These are phyloP conservation scores for Dionaea muscipula DNA, from an alignment of 179 eudicot species.

Conservation along the genomic window DNA sequence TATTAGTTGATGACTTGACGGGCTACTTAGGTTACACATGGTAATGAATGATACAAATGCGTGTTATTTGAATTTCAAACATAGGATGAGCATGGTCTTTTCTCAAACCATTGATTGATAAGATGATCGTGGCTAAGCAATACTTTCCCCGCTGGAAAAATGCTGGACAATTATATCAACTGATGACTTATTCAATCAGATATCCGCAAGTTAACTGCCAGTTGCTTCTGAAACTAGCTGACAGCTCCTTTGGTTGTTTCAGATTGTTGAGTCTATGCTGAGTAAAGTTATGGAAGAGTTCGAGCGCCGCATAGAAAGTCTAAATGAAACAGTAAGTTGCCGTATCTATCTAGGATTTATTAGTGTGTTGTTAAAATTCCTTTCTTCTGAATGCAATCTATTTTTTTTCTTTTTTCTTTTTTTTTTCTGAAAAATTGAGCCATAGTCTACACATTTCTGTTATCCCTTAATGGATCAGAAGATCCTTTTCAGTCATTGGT, in stretches of 20 bases:
- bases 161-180: no score
- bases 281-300: constrained; percentile 78
- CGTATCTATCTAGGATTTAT: neutral
- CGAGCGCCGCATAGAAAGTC: constrained; percentile 56
- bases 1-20: neutral
- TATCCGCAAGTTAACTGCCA: no score
- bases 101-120: neutral
- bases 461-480: no score
- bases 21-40: neutral
- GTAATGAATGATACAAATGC: neutral
- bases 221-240: constrained; percentile 1
- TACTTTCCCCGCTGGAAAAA: no score
- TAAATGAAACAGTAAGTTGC: constrained; percentile 46
- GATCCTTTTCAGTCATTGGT: no score
- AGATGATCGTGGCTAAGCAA: no score
- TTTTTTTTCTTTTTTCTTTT: no score
- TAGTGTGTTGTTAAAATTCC: no score
- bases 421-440: no score
- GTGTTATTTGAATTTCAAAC: neutral
- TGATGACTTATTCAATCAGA: no score
- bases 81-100: neutral
- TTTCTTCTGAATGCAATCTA: no score
- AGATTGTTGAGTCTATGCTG: constrained; percentile 80
- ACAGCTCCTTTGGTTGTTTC: constrained; percentile 17
- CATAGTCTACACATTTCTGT: no score